These are phyloP conservation scores for Fusarium sarcochroum DNA, from an alignment of 2,329 filamentous ascomycete species.

Conservation along the genomic window DNA sequence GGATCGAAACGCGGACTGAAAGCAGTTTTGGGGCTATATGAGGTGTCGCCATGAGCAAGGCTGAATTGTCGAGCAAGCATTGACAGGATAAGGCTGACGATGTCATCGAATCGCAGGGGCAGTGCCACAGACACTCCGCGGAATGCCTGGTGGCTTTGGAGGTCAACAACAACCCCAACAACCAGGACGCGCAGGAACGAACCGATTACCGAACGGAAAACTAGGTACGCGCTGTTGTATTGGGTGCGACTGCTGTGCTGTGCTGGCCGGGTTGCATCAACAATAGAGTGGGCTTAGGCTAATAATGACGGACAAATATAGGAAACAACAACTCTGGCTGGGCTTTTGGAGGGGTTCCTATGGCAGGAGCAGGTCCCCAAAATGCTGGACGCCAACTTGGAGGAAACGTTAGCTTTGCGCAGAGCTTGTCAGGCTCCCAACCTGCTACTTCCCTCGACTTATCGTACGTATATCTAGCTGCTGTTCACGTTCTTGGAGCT, in stretches of 20 bases:
- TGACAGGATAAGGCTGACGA: slow-evolving; percentile 49
- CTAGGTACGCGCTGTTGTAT: slow-evolving; percentile 62
- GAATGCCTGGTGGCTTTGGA: slow-evolving; percentile 72
- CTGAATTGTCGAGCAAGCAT: slow-evolving; percentile 30
- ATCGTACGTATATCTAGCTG: slow-evolving; percentile 67
- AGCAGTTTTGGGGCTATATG: slow-evolving; percentile 1
- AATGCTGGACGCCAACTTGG: slow-evolving; percentile 68
- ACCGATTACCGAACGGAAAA: slow-evolving; percentile 75
- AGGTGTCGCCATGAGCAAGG: slow-evolving; percentile 15
- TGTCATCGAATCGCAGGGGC: slow-evolving; percentile 60
- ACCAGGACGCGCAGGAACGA: slow-evolving; percentile 66
- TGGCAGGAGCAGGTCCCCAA: slow-evolving; percentile 69
- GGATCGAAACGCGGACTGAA: slow-evolving; percentile 24
- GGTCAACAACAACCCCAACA: slow-evolving; percentile 71
- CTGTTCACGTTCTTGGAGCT: slow-evolving; percentile 3
- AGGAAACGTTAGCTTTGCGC: slow-evolving; percentile 75
- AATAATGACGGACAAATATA: slow-evolving; percentile 49
- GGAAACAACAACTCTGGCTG: slow-evolving; percentile 69
- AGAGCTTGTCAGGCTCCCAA: slow-evolving; percentile 75
- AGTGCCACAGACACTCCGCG: slow-evolving; percentile 73
- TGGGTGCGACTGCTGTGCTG: slow-evolving; percentile 9
- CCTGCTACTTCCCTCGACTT: slow-evolving; percentile 73
- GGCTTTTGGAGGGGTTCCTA: slow-evolving; percentile 74
- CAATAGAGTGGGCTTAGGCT: slow-evolving; percentile 32
- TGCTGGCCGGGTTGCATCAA: slow-evolving; percentile 23